Evolutionary conservation across 345 rosid genomes (phyloP), one percentile per base, ranked within the genome.

Genomic region (Punica granatum): DNA sequence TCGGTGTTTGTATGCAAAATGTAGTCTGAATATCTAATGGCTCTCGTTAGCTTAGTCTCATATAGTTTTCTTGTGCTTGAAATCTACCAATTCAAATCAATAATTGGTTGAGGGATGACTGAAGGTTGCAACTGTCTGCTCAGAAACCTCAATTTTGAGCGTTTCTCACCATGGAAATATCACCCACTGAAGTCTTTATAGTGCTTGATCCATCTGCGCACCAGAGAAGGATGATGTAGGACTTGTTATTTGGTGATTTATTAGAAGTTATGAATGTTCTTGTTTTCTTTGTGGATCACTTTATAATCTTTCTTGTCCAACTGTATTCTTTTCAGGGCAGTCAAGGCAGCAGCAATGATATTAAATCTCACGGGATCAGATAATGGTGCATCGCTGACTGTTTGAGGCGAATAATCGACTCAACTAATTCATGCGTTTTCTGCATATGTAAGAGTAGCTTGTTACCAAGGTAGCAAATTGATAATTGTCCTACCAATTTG

Each of bases 321-420:
- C 26, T 48, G 19, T 21, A 14, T 11, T 7, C 10, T 33, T 15
- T n/a, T 23, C 34, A 93, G 98, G 98, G 93, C 94, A 66, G 62
- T 67, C 75, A 93, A 89, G 85, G 98, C 98, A 67, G 92, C 96
- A 16, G 83, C 88, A 3, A 78, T 85, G 90, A 89, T 93, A 67
- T 80, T 90, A 63, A 93, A 90, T 81, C 89, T 93, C 65, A 79
- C 94, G 2, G 88, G 78, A 2, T 92, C 96, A 23, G 98, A 93
- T 76, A 93, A 90, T 72, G 98, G 97, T 23, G 85, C 92, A 28
- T 90, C 97, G 41, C 94, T 93, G n/a, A 90, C 96, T 0, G 91
- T 89, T 69, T 89, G 69, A 88, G 37, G 41, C 28, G 14, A 46
- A 26, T 46, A 65, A 51, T 3, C 10, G 11, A 21, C 28, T 51